A percentile compares a stretch with the other conserved stretches of the same genome.
phyloP scores from a whole-genome alignment of 768 basidiomycete species.

The Nidula microcarpa region DNA sequence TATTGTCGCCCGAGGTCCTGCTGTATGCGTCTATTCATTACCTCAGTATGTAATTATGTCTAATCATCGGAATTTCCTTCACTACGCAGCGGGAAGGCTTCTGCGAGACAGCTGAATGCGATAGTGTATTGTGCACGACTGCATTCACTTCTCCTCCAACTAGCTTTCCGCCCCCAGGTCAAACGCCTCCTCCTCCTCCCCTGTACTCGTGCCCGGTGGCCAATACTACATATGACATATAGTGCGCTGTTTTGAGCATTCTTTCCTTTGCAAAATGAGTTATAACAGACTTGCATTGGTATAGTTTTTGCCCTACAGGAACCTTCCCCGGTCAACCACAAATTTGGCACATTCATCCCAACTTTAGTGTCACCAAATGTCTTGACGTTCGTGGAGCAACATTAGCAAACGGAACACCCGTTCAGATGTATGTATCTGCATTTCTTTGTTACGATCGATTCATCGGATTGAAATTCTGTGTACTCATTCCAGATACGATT shows the following conservation, averaged over 20 bases:
- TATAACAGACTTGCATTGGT: not conserved
- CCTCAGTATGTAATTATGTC: not conserved
- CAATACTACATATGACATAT: conserved; percentile 13
- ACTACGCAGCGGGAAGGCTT: conserved; percentile 10
- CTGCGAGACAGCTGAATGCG: conserved; percentile 18
- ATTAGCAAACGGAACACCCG: conserved; percentile 1
- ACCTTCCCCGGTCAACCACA: conserved; percentile 1
- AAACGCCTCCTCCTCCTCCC: conserved; percentile 12
- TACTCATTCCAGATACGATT: not conserved
- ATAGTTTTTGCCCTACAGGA: not conserved
- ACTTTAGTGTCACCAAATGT: conserved; percentile 13
- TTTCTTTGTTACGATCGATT: not conserved
- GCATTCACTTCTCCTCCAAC: conserved; percentile 24
- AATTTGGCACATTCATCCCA: conserved; percentile 12
- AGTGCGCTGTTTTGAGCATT: conserved; percentile 5
- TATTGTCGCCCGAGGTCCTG: conserved; percentile 17
- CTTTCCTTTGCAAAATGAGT: not conserved
- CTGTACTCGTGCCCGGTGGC: conserved; percentile 14
- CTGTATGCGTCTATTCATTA: conserved; percentile 9
- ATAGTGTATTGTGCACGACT: conserved; percentile 13
- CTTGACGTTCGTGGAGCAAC: conserved; percentile 15
- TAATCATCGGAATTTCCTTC: conserved; percentile 9
- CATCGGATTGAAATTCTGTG: not conserved
- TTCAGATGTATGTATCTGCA: not conserved
- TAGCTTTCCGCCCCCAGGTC: conserved; percentile 13